Conservation (phyloP, 2,329 filamentous ascomycete genomes). For the Phaeosphaeriaceae sp. region DNA sequence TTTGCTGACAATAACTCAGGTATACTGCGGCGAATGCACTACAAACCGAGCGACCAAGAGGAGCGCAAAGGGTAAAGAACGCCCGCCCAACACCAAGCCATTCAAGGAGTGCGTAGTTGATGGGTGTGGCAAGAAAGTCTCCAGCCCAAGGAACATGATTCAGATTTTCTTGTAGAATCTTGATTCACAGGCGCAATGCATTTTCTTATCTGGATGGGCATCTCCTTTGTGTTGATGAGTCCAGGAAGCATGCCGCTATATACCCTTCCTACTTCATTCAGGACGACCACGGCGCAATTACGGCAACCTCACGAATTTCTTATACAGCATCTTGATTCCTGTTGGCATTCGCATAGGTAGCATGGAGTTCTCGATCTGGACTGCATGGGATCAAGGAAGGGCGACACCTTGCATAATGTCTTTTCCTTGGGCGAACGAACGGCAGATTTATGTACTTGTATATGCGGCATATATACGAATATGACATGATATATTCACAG, state of each 20-base stretch:
- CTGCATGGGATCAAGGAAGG: not conserved
- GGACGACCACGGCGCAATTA: not conserved
- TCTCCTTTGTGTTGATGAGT: not conserved
- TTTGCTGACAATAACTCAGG: slow-evolving; percentile 41
- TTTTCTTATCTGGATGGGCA: not conserved
- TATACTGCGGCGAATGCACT: slow-evolving; percentile 62
- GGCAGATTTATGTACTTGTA: slow-evolving; percentile 9
- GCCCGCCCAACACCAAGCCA: slow-evolving; percentile 37
- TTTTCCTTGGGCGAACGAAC: not conserved
- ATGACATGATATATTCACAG: not conserved
- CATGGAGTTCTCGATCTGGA: slow-evolving; percentile 13
- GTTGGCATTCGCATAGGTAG: slow-evolving; percentile 31
- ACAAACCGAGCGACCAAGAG: slow-evolving; percentile 45
- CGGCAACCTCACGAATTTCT: not conserved
- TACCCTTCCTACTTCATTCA: not conserved
- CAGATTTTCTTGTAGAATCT: slow-evolving; percentile 49
- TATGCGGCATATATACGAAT: slow-evolving; percentile 1
- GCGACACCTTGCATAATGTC: not conserved
- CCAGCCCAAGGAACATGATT: slow-evolving; percentile 45
- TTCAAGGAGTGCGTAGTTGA: slow-evolving; percentile 57
- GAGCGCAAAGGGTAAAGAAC: slow-evolving; percentile 51
- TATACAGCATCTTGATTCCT: not conserved
- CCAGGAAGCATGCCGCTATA: not conserved
- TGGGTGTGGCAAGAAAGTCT: slow-evolving; percentile 49
- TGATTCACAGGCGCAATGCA: not conserved